Evolutionary conservation across 768 basidiomycete species (phyloP).

Genomic region (Hypsizygus marmoreus): DNA sequence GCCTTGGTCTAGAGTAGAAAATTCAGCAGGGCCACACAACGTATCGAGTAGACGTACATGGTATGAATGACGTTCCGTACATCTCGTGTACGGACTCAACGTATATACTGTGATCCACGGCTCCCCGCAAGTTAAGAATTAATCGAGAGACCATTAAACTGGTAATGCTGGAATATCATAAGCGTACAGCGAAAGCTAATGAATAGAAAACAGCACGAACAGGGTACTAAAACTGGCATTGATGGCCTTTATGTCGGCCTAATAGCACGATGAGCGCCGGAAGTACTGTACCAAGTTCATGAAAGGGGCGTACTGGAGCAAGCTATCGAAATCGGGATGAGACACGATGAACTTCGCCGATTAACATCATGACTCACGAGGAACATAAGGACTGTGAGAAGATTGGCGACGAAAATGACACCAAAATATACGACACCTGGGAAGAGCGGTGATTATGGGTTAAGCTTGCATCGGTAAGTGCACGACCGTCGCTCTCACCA

Average conservation of each 20-base stretch:
- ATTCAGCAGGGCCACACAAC: not conserved
- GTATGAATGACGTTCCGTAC: not conserved
- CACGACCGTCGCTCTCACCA: conserved; percentile 21
- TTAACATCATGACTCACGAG: conserved; percentile 29
- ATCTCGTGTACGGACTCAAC: not conserved
- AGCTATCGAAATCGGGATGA: conserved; percentile 15
- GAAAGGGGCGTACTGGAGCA: conserved; percentile 23
- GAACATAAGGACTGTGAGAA: conserved; percentile 33
- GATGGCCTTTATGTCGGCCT: conserved; percentile 37
- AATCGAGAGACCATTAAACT: conserved; percentile 39
- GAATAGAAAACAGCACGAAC: conserved; percentile 20
- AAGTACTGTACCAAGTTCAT: no score
- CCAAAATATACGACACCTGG: conserved; percentile 36
- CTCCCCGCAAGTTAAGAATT: conserved; percentile 34
- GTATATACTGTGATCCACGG: not conserved
- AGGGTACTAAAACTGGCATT: conserved; percentile 40
- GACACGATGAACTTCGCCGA: not conserved
- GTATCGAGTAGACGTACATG: not conserved
- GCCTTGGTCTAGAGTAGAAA: not conserved
- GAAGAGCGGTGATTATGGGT: not conserved
- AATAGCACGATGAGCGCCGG: no score
- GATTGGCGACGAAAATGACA: conserved; percentile 33
- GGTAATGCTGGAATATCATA: conserved; percentile 27
- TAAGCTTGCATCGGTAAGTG: not conserved
- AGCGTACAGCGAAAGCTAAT: not conserved